Evolutionary conservation across 345 rosid genomes (phyloP).

Genomic region (Salix dunnii): DNA sequence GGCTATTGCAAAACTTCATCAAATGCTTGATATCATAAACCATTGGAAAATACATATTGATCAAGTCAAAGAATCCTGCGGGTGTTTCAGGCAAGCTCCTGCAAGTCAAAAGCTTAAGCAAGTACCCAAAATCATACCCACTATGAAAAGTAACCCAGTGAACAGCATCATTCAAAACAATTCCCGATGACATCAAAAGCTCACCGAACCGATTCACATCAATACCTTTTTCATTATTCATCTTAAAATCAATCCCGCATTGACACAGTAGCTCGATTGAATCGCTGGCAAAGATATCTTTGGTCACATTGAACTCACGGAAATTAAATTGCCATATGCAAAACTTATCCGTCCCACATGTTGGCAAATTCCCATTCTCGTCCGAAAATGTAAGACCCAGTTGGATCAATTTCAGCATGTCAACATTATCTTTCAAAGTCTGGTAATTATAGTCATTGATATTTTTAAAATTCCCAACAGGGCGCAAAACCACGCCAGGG

Average conservation of each 20-base stretch:
- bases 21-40: conserved; percentile 82
- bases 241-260: conserved; percentile 81
- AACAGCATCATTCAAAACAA: conserved; percentile 65
- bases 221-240: conserved; percentile 68
- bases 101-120: conserved; percentile 75
- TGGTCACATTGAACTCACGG: conserved; percentile 67
- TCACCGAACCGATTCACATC: conserved; percentile 76
- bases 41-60: conserved; percentile 58
- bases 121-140: conserved; percentile 82
- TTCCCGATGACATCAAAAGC: conserved; percentile 83
- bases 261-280: conserved; percentile 72
- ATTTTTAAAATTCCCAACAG: conserved; percentile 70
- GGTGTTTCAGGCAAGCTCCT: conserved; percentile 55
- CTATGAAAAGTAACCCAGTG: conserved; percentile 85
- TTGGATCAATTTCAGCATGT: conserved; percentile 78
- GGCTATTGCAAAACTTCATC: conserved; percentile 86
- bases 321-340: conserved; percentile 93
- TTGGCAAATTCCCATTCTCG: conserved; percentile 69
- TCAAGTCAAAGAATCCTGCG: conserved; percentile 60
- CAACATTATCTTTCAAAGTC: conserved; percentile 78
- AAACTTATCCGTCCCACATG: conserved; percentile 65
- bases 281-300: conserved; percentile 76
- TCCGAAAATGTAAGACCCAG: conserved; percentile 79
- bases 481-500: conserved; percentile 83
- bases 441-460: conserved; percentile 73